Evolutionary conservation across 2,329 filamentous ascomycete genomes (phyloP).

Genomic region (Monosporascus sp.): DNA sequence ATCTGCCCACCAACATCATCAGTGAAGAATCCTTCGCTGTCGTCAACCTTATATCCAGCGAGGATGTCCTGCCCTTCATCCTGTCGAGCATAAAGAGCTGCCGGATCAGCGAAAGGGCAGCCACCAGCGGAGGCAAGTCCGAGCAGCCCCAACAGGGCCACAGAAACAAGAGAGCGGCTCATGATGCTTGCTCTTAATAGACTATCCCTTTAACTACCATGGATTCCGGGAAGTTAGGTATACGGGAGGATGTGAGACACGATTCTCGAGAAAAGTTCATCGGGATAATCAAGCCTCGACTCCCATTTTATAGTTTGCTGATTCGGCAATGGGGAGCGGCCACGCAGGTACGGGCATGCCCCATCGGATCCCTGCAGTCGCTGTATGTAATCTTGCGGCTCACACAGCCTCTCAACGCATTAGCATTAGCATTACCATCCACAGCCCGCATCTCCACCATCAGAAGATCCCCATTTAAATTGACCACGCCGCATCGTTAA

Average conservation of each 20-base stretch:
- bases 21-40: conserved; percentile 52
- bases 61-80: conserved; percentile 16
- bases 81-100: conserved; percentile 19
- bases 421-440: no score
- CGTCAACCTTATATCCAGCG: conserved; percentile 41
- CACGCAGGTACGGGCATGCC: neutral
- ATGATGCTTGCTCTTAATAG: conserved; percentile 10
- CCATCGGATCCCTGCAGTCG: neutral
- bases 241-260: neutral
- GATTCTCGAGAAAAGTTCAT: neutral
- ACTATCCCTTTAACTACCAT: neutral
- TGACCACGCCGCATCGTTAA: no score
- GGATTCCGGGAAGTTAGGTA: neutral
- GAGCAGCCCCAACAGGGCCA: conserved; percentile 20
- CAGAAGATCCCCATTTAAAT: no score
- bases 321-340: neutral
- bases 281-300: neutral
- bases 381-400: neutral
- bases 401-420: neutral
- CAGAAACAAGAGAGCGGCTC: conserved; percentile 14
- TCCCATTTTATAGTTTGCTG: no score
- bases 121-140: conserved; percentile 21
- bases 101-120: conserved; percentile 28
- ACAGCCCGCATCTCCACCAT: no score
- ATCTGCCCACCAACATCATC: conserved; percentile 65